phyloP scores from a whole-genome alignment of 345 rosid genomes.

The Odontarrhena argentea region DNA sequence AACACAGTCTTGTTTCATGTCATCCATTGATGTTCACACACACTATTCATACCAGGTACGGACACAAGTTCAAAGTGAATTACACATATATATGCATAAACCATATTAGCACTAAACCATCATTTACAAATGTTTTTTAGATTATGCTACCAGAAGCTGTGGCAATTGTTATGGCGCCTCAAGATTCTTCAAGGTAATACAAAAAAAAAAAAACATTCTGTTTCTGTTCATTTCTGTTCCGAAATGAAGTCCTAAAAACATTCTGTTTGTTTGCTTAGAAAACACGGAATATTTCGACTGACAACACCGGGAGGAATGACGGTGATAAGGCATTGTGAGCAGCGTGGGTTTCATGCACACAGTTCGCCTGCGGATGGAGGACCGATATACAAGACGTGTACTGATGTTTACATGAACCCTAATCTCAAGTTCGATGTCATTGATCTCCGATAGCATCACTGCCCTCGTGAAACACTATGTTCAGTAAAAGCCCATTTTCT shows the following conservation, averaged over 20 bases:
- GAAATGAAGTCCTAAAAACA: background rate
- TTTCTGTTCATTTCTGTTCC: too few species aligned
- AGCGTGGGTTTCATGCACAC: conserved; percentile 89
- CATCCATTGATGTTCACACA: conserved; percentile 95
- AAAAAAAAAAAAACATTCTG: background rate
- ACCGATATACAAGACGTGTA: conserved; percentile 78
- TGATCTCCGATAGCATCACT: conserved; percentile 67
- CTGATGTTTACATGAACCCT: conserved; percentile 92
- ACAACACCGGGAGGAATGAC: conserved; percentile 96
- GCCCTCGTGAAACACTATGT: background rate
- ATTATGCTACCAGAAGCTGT: conserved; percentile 96
- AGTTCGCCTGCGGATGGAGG: conserved; percentile 81
- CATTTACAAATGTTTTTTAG: conserved; percentile 41
- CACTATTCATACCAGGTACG: conserved; percentile 95
- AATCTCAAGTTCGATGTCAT: conserved; percentile 72
- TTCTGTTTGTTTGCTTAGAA: conserved; percentile 41
- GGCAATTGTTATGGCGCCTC: conserved; percentile 99
- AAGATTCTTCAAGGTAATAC: conserved; percentile 67
- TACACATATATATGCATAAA: conserved; percentile 18
- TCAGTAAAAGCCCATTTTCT: conserved; percentile 8
- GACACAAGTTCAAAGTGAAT: background rate
- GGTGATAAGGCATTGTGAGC: conserved; percentile 81
- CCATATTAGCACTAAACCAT: background rate
- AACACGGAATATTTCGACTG: conserved; percentile 87
- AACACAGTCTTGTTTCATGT: conserved; percentile 98